Evolutionary conservation across 2,329 filamentous ascomycete genomes (phyloP), one percentile per base, ranked within the genome.

Genomic region (Fusarium neocosmosporiellum): DNA sequence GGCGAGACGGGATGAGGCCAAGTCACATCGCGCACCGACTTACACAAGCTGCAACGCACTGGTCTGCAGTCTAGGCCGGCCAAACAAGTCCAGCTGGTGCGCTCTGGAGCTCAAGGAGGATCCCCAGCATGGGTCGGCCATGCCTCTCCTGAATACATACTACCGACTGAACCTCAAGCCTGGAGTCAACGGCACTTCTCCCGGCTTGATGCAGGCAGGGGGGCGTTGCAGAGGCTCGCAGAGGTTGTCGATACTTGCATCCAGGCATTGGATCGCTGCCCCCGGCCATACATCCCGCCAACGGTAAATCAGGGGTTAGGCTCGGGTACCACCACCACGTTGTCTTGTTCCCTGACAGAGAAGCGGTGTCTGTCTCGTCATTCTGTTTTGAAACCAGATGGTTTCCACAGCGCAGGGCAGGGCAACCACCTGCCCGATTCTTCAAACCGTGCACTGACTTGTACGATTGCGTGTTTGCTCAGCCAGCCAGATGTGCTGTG

Each of bases 51-150:
- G 27, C 46, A 50, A 50, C 60, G 50, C 63, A 65, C 43, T 60
- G 58, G 69, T 65, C 69, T 48, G 61, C 59, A 67, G 71, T 64
- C 71, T 66, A 41, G 66, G 59, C 68, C 70, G 67, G 33, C 57
- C 67, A 66, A 58, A 57, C n/a, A 67, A 46, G 63, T 53, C 54
- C 39, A 65, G 55, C 36, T 22, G 33, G 36, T 60, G 16, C 31
- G 34, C 16, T 18, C n/a, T 37, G 24, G 43, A 37, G 20, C 59
- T 61, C n/a, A 7, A 27, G 33, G 33, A 62, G 24, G 39, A 31
- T 39, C 24, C 22, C 29, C 27, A 41, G 22, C 46, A 41, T 24
- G 60, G 24, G 46, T 62, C 20, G 33, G 18, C n/a, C 22, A 55
- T 46, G 27, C 37, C 29, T 63, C 48, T 63, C 48, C 36, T 54